Base-by-base conservation (phyloP, 352 stramenopile genomes). In the Globisporangium mamillatum region DNA sequence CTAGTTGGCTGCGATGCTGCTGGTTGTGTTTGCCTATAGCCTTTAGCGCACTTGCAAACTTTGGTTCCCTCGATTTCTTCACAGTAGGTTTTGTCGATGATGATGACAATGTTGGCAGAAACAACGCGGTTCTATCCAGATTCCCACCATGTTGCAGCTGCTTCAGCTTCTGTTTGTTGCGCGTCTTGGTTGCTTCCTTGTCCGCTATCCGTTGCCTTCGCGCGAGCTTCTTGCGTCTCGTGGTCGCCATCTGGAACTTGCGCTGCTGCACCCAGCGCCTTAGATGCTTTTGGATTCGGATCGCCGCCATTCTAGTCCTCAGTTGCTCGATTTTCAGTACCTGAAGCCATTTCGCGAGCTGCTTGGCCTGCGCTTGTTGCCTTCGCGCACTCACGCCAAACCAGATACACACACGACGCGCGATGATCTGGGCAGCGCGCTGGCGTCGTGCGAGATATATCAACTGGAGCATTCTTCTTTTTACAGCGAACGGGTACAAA, bases 231-330 rank as follows among this genome's bases (percentile, higher is more conserved):
- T 76, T 73, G 20, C 52, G 58, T 22, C 74, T 63, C 18, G 63
- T 69, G 16, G 64, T 66, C 24, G 56, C 58, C 64, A 79, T 75
- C 1, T 73, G 29, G 44, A 82, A 88, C 56, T 77, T 70, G n/a
- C 74, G 75, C 59, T 86, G 80, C 25, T 79, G 70, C 10, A 82
- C 68, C 80, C 81, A 91, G 3, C 80, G 64, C 1, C 68, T 69
- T 10, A 88, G 63, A 6, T 87, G 67, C 52, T 79, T 84, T 27
- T 91, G 83, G 36, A 91, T 84, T 4, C 69, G 18, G 6, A 84
- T 20, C 4, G 77, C 75, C 0, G 75, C 75, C 20, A 27, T 10
- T n/a, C 54, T 55, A 4, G 63, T 68, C 1, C 60, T 62, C 8
- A 66, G 14, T 34, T 78, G 71, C 44, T 85, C 73, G 16, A 63